These are phyloP conservation scores for Verbascum thapsus DNA, from an alignment of 257 asterid species.

Conservation along the genomic window DNA sequence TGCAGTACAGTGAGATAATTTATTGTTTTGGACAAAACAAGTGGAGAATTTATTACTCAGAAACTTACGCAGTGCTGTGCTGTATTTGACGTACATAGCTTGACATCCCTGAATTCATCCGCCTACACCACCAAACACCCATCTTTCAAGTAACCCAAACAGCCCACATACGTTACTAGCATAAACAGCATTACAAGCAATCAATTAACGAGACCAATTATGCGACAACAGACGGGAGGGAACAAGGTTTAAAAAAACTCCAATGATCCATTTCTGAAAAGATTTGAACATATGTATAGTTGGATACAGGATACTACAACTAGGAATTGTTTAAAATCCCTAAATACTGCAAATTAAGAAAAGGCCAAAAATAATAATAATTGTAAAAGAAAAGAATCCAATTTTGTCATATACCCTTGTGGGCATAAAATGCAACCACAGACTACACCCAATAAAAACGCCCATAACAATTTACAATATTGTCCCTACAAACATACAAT, in stretches of 20 bases:
- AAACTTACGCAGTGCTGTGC: neutral
- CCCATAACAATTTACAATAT: conserved; percentile 42
- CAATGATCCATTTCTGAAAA: conserved; percentile 30
- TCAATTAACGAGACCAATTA: neutral
- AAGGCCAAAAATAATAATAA: neutral
- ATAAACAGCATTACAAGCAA: conserved; percentile 19
- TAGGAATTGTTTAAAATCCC: conserved; percentile 28
- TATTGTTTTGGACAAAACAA: neutral
- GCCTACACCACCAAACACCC: neutral
- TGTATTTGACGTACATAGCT: conserved; percentile 4
- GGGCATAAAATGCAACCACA: conserved; percentile 26
- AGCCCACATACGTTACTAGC: neutral
- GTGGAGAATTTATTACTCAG: conserved; percentile 23
- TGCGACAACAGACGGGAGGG: neutral
- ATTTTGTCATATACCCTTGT: conserved; percentile 31
- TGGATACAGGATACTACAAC: conserved; percentile 29
- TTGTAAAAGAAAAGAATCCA: conserved; percentile 24
- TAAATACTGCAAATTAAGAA: neutral
- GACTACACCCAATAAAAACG: conserved; percentile 33
- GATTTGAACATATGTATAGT: neutral
- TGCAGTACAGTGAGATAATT: neutral
- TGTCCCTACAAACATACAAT: conserved; percentile 48
- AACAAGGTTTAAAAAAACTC: neutral
- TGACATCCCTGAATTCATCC: conserved; percentile 17
- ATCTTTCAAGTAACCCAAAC: conserved; percentile 28